These are phyloP conservation scores for Colletotrichum phormii DNA, from an alignment of 2,329 filamentous ascomycete species.

Conservation along the genomic window DNA sequence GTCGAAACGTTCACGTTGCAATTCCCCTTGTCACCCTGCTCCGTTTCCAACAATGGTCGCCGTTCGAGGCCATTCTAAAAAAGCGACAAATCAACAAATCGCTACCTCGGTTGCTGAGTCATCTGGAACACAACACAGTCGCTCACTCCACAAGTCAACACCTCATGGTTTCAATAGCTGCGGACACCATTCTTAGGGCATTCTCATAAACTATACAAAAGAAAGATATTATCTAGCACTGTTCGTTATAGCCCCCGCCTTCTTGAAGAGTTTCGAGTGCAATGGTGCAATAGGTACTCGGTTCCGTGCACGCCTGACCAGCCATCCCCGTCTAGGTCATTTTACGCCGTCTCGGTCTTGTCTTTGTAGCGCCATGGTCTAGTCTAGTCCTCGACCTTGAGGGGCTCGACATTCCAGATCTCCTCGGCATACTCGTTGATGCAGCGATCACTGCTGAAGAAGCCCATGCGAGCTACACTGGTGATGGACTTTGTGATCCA, in stretches of 20 bases:
- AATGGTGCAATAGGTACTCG: constrained; percentile 20
- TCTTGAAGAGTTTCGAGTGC: not conserved
- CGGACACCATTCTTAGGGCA: not conserved
- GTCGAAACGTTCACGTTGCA: constrained; percentile 9
- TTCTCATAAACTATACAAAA: constrained; percentile 26
- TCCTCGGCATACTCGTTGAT: constrained; percentile 97
- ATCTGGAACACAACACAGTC: not conserved
- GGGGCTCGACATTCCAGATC: constrained; percentile 96
- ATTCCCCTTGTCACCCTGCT: constrained; percentile 4
- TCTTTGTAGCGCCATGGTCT: constrained; percentile 6
- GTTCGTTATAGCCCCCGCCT: constrained; percentile 17
- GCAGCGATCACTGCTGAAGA: constrained; percentile 95
- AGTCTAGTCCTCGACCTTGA: constrained; percentile 58
- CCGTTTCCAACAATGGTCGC: constrained; percentile 4
- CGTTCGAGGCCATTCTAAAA: constrained; percentile 9
- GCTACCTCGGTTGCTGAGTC: not conserved
- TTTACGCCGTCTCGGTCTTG: not conserved
- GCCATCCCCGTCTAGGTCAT: not conserved
- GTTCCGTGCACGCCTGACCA: constrained; percentile 12
- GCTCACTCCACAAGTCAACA: not conserved
- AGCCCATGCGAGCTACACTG: constrained; percentile 93
- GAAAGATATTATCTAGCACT: constrained; percentile 33
- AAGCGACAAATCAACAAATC: not conserved
- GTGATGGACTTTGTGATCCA: constrained; percentile 93
- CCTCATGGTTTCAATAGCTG: not conserved